Evolutionary conservation across 768 basidiomycete genomes (phyloP).

Genomic region (Kwoniella dejecticola): DNA sequence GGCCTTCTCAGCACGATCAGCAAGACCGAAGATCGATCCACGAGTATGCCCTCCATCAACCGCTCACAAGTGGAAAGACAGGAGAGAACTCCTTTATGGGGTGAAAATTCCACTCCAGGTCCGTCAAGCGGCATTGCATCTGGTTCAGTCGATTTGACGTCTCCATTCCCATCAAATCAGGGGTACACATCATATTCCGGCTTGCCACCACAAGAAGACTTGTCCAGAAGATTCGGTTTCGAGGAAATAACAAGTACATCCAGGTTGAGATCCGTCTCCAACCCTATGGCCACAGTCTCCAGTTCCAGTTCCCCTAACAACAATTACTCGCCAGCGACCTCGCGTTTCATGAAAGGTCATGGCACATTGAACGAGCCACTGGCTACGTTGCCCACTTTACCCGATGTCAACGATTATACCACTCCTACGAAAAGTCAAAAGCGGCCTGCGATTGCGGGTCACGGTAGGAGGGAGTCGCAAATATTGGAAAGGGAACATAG

Average conservation of each 20-base stretch:
- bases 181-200: constrained; percentile 6
- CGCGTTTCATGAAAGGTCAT: constrained; percentile 8
- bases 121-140: not conserved
- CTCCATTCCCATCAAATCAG: constrained; percentile 15
- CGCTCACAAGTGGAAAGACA: not conserved
- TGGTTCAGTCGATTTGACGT: constrained; percentile 17
- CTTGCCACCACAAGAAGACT: not conserved
- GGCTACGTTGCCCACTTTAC: constrained; percentile 18
- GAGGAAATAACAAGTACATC: constrained; percentile 15
- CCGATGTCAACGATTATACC: constrained; percentile 12
- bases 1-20: constrained; percentile 19
- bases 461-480: constrained; percentile 21
- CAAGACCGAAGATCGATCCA: constrained; percentile 12
- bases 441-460: constrained; percentile 1
- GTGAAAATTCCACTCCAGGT: constrained; percentile 2
- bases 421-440: constrained; percentile 2
- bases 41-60: constrained; percentile 4
- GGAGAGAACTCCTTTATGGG: constrained; percentile 2
- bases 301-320: constrained; percentile 1
- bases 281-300: not conserved
- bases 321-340: constrained; percentile 7
- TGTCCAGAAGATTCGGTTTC: constrained; percentile 12
- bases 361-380: constrained; percentile 8
- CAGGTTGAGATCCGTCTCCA: constrained; percentile 9
- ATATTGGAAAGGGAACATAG: constrained; percentile 22